A percentile compares a stretch with the other conserved stretches of the same genome.
These are phyloP conservation scores for Talaromyces sp. DNA, from an alignment of 2,329 filamentous ascomycete genomes.

Conservation along the genomic window DNA sequence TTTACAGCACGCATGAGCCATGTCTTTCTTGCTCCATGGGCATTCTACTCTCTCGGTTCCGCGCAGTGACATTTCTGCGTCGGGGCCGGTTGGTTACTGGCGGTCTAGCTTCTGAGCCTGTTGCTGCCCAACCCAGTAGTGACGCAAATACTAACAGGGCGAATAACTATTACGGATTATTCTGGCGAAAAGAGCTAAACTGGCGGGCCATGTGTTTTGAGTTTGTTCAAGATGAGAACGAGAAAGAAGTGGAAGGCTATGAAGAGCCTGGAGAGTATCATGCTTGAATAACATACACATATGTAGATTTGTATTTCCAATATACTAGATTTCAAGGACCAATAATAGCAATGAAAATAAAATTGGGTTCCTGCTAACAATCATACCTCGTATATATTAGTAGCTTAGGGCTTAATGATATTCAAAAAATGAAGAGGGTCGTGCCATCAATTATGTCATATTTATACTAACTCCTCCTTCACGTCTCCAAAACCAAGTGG, in stretches of 20 bases:
- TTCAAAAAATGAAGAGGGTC: no score
- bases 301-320: neutral
- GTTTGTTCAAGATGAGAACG: conserved; percentile 30
- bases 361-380: no score
- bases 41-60: conserved; percentile 88
- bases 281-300: neutral
- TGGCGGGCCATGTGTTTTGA: conserved; percentile 47
- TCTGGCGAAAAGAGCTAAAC: conserved; percentile 57
- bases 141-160: conserved; percentile 13
- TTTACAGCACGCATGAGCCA: conserved; percentile 93
- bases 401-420: no score
- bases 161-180: conserved; percentile 51
- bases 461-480: no score
- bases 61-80: conserved; percentile 67
- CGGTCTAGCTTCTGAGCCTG: conserved; percentile 71
- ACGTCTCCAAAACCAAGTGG: no score
- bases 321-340: neutral
- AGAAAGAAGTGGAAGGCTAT: neutral
- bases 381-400: no score
- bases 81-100: conserved; percentile 72
- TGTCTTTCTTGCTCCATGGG: conserved; percentile 98
- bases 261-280: conserved; percentile 5
- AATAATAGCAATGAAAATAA: no score
- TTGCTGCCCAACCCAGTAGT: neutral
- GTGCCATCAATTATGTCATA: no score